Evolutionary conservation across 176 grass and related monocot species (phyloP).

Genomic region (Saccharum spontaneum): DNA sequence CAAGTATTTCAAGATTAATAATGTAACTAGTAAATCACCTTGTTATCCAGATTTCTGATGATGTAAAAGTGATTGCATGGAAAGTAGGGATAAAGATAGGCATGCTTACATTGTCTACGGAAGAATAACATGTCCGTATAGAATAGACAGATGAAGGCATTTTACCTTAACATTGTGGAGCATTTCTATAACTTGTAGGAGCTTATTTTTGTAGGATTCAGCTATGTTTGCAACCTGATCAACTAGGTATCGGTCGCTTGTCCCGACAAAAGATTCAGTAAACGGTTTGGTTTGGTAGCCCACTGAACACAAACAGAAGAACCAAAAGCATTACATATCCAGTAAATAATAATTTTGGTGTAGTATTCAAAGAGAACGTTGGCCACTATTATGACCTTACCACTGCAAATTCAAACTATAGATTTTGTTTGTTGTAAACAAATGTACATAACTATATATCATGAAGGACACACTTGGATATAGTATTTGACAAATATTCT

Average conservation of each 20-base stretch:
- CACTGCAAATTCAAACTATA: not conserved
- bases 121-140: not conserved
- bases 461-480: not conserved
- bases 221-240: conserved; percentile 45
- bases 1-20: not conserved
- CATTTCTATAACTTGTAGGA: conserved; percentile 41
- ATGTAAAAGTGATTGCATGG: not conserved
- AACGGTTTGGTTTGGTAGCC: conserved; percentile 69
- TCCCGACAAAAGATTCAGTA: conserved; percentile 46
- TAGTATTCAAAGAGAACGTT: not conserved
- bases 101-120: not conserved
- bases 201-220: conserved; percentile 50
- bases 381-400: not conserved
- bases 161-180: conserved; percentile 48
- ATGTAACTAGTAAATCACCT: not conserved
- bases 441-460: not conserved
- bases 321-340: not conserved
- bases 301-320: conserved; percentile 45
- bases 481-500: not conserved
- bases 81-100: not conserved
- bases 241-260: conserved; percentile 22
- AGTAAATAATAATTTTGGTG: not conserved
- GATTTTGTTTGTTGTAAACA: not conserved
- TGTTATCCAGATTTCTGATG: not conserved
- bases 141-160: conserved; percentile 27